Evolutionary conservation across 2,329 filamentous ascomycete species (phyloP).

Genomic region (Beauveria brongniartii): DNA sequence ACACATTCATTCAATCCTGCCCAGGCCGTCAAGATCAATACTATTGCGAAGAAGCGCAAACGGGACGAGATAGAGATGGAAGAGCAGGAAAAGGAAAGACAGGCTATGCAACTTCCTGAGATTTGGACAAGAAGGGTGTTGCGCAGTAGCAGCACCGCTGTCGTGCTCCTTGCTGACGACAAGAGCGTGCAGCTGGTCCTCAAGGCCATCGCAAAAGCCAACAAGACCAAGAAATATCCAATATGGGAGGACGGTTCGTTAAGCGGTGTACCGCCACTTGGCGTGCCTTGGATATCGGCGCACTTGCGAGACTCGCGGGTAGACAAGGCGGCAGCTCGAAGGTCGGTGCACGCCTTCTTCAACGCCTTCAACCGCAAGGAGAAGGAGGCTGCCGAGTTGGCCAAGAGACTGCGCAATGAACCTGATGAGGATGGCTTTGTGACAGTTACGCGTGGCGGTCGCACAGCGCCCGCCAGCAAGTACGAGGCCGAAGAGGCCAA

Average conservation of each 20-base stretch:
- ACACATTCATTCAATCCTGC: slow-evolving; percentile 36
- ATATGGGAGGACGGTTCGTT: slow-evolving; percentile 59
- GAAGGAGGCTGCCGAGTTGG: slow-evolving; percentile 54
- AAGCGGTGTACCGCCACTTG: slow-evolving; percentile 50
- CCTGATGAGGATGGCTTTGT: slow-evolving; percentile 95
- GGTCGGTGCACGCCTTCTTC: slow-evolving; percentile 79
- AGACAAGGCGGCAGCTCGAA: slow-evolving; percentile 56
- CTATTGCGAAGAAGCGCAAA: slow-evolving; percentile 33
- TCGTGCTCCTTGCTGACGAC: slow-evolving; percentile 77
- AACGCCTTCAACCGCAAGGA: slow-evolving; percentile 66
- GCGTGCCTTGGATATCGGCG: slow-evolving; percentile 47
- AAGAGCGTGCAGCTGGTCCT: slow-evolving; percentile 68
- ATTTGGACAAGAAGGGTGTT: slow-evolving; percentile 67
- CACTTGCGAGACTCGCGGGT: slow-evolving; percentile 70
- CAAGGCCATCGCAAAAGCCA: slow-evolving; percentile 60
- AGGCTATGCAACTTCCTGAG: slow-evolving; percentile 55
- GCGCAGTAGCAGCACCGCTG: slow-evolving; percentile 66
- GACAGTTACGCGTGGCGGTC: slow-evolving; percentile 75
- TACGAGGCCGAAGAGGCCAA: slow-evolving; percentile 59
- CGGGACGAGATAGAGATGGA: slow-evolving; percentile 45
- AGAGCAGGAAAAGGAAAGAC: slow-evolving; percentile 45
- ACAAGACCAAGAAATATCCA: slow-evolving; percentile 52
- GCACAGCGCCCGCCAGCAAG: slow-evolving; percentile 63
- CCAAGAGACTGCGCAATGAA: slow-evolving; percentile 60
- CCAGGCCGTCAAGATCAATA: slow-evolving; percentile 34